Evolutionary conservation across 192 early-diverging fungal genomes (phyloP).

Genomic region (Coemansia sp.): DNA sequence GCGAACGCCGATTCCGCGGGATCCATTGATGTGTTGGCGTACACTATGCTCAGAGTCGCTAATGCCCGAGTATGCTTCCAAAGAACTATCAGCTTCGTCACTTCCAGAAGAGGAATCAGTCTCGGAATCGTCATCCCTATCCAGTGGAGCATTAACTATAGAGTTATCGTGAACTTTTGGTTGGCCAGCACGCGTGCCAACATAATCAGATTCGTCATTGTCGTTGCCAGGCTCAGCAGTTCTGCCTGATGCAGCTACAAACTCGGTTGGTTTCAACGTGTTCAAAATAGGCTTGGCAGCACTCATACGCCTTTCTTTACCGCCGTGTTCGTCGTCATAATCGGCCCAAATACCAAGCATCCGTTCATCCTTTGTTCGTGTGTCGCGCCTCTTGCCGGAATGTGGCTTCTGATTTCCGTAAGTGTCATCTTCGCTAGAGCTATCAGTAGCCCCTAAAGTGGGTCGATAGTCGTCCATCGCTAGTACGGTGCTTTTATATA

Average conservation of each 20-base stretch:
- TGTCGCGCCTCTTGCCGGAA: not conserved
- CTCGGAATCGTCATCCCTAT: not conserved
- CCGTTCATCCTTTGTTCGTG: constrained; percentile 22
- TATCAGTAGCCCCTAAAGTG: constrained; percentile 24
- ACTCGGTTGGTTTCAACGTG: constrained; percentile 17
- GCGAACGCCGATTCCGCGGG: not conserved
- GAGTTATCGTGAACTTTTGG: not conserved
- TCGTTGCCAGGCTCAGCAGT: not conserved
- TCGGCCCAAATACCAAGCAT: constrained; percentile 51
- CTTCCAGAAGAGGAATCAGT: constrained; percentile 2
- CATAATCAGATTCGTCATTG: not conserved
- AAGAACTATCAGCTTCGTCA: constrained; percentile 10
- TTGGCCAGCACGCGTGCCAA: not conserved
- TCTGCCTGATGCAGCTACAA: constrained; percentile 15
- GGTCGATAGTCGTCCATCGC: constrained; percentile 18
- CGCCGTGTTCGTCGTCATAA: constrained; percentile 4
- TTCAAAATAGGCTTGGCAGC: not conserved
- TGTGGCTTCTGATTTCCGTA: not conserved
- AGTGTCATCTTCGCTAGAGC: constrained; percentile 32
- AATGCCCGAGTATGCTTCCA: not conserved
- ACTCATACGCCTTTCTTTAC: not conserved
- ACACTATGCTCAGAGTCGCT: not conserved
- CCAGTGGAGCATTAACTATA: not conserved
- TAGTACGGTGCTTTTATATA: not conserved
- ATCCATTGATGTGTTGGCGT: not conserved